Conservation (phyloP, 495 filamentous ascomycete species). For the Baudoinia panamericana region DNA sequence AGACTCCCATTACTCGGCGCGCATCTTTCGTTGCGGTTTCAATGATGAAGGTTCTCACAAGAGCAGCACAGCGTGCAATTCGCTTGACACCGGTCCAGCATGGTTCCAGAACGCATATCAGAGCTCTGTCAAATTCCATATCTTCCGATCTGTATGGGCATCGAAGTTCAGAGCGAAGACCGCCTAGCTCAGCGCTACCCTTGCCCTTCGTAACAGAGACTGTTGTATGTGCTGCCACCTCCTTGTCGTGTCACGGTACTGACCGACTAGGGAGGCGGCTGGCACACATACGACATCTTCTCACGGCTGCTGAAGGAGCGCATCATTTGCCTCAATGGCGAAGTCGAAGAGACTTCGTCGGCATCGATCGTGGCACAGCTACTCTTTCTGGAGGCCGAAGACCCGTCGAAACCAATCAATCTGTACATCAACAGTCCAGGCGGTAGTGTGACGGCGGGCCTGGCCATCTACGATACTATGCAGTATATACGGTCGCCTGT, state of each 20-base stretch:
- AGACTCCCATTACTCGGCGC: not conserved
- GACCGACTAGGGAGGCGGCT: conserved; percentile 63
- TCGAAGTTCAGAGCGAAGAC: conserved; percentile 1
- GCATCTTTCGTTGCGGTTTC: too few species aligned
- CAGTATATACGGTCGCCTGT: conserved; percentile 87
- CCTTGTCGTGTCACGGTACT: conserved; percentile 23
- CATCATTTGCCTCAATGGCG: conserved; percentile 87
- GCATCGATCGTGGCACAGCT: conserved; percentile 90
- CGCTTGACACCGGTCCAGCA: conserved; percentile 1
- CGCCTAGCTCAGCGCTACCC: conserved; percentile 27
- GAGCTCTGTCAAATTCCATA: conserved; percentile 9
- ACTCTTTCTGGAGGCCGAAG: conserved; percentile 94
- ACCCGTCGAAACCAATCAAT: conserved; percentile 82
- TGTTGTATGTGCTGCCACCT: conserved; percentile 46
- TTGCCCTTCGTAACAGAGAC: conserved; percentile 36
- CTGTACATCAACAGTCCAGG: conserved; percentile 97
- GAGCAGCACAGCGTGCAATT: conserved; percentile 8
- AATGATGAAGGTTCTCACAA: conserved; percentile 5
- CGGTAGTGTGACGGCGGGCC: conserved; percentile 83
- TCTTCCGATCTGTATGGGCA: conserved; percentile 4
- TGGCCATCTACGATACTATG: conserved; percentile 99
- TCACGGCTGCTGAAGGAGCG: conserved; percentile 52
- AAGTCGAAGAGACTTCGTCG: conserved; percentile 76
- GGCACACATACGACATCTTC: conserved; percentile 52
- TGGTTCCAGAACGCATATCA: not conserved